Evolutionary conservation across 1,284 basidiomycete species (phyloP), one percentile per base, ranked within the genome.

Genomic region (Schizophyllum commune): DNA sequence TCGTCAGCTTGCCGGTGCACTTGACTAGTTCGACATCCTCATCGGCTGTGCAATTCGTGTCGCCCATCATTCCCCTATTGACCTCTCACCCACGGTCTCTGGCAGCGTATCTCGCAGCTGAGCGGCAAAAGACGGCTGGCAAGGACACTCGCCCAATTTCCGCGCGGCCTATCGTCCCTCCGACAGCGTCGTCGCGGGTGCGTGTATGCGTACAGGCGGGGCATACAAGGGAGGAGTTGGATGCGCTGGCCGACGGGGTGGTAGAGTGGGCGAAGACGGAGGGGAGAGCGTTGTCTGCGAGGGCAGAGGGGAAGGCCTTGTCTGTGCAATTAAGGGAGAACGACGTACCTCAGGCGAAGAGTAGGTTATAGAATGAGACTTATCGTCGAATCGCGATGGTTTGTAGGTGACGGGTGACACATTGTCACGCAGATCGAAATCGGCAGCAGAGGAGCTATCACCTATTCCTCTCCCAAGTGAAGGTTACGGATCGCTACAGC

Each of bases 61-160:
- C 84, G 1, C 94, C 94, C 0, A 98, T 99, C 64, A 83, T 96
- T 60, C 94, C 95, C 0, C 78, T 98, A 55, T 76, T 96, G 63
- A 95, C 93, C 0, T 76, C 85, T 0, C 77, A 83, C 13, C 89
- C 95, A 0, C 88, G 86, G 0, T 80, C 83, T 0, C 80, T 96
- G 21, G 87, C 92, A 0, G 77, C 81, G 1, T 79, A 85, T 84
- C 95, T 22, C 79, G 81, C 55, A 68, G 72, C 9, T 76, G 77
- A 7, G 6, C 34, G 6, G 34, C 6, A 6, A 6, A 39, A 7
- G 34, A 39, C 7, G 34, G 34, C 34, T 39, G 86, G 87, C 0
- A 76, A 90, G 68, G 84, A 90, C 66, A 89, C 88, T 0, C 84
- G 91, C 2, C 88, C 92, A 0, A 94, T 96, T 59, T 87, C 85